Percentiles rank a stretch among this genome's conserved stretches.
Conservation (phyloP, 768 basidiomycete genomes). For the Mrakia blollopis region DNA sequence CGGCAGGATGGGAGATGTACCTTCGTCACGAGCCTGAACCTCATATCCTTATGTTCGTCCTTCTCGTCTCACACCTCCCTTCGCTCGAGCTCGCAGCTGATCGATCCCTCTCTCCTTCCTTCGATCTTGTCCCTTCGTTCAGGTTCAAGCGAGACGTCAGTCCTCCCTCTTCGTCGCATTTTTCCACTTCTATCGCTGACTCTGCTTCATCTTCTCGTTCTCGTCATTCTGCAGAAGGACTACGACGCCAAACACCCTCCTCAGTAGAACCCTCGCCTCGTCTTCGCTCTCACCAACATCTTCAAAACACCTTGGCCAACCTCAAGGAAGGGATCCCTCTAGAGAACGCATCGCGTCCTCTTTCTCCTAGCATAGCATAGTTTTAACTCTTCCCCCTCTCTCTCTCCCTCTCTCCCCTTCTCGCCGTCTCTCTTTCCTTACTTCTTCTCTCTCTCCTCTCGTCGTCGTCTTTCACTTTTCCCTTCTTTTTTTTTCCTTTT, state of each 20-base stretch:
- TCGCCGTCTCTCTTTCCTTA: too few species aligned
- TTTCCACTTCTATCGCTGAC: not conserved
- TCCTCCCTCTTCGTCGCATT: too few species aligned
- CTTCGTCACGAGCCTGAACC: conserved; percentile 30
- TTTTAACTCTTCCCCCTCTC: not conserved
- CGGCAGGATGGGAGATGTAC: conserved; percentile 31
- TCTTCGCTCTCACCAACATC: too few species aligned
- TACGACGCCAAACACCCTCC: conserved; percentile 19
- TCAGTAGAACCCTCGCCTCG: conserved; percentile 33
- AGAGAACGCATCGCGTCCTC: not conserved
- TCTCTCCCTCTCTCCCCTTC: not conserved
- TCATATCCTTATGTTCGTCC: conserved; percentile 25
- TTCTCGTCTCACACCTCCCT: not conserved
- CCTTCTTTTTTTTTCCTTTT: not conserved
- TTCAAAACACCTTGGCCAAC: not conserved
- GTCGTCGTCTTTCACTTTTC: not conserved
- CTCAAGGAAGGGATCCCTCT: too few species aligned
- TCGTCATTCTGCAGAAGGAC: not conserved
- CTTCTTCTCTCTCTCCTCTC: not conserved
- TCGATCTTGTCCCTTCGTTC: not conserved
- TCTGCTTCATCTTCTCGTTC: not conserved
- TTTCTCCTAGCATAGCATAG: not conserved
- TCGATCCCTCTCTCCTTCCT: not conserved
- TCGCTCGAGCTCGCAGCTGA: not conserved
- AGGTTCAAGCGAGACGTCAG: conserved; percentile 26